phyloP scores from a whole-genome alignment of 2,329 filamentous ascomycete genomes.

The Exophiala spinifera region DNA sequence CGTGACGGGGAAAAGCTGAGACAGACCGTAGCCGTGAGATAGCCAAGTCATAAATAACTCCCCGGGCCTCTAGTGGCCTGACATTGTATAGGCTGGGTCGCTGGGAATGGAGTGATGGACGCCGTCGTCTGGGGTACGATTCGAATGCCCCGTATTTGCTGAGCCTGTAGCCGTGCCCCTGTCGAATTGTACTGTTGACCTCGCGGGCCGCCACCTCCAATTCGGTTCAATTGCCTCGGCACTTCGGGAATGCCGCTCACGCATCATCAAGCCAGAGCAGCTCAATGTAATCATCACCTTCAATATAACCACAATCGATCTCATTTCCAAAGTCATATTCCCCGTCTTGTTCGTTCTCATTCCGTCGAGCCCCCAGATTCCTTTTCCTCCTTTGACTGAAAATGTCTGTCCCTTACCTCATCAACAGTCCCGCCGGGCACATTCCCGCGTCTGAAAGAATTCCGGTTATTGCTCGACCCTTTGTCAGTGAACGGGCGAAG shows the following conservation, averaged over 20 bases:
- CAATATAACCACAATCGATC: constrained; percentile 2
- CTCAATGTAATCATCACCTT: background rate
- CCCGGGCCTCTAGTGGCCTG: constrained; percentile 3
- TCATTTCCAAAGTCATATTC: background rate
- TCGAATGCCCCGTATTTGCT: background rate
- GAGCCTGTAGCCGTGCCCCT: background rate
- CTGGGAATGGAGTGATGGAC: background rate
- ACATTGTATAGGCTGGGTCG: background rate
- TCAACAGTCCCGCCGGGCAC: constrained; percentile 25
- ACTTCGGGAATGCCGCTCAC: constrained; percentile 9
- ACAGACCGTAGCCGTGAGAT: constrained; percentile 1
- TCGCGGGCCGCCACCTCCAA: background rate
- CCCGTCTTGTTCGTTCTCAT: too few species aligned
- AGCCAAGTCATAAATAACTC: background rate
- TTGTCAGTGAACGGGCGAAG: constrained; percentile 80
- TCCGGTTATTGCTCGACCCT: constrained; percentile 56
- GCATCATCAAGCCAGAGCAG: background rate
- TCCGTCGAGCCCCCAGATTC: background rate
- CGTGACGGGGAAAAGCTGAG: background rate
- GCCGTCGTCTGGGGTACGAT: background rate
- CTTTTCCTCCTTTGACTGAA: background rate
- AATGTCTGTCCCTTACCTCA: constrained; percentile 31
- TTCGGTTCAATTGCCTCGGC: constrained; percentile 16
- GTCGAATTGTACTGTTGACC: too few species aligned
- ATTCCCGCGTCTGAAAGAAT: constrained; percentile 55